These are phyloP conservation scores for Colletotrichum sp. DNA, from an alignment of 2,329 filamentous ascomycete species.

Conservation along the genomic window DNA sequence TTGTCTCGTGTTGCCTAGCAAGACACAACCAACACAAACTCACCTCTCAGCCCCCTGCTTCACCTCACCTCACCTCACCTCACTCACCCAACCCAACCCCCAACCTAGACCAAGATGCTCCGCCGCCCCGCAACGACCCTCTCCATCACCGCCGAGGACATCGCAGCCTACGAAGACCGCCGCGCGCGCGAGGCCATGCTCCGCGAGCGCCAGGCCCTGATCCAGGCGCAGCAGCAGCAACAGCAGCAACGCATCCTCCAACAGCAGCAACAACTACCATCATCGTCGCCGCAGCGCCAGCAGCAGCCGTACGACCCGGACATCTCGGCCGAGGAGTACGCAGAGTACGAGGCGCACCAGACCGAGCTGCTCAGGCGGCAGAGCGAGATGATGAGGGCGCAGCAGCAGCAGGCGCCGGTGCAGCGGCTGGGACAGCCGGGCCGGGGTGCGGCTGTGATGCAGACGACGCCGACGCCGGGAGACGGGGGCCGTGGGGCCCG, in stretches of 20 bases:
- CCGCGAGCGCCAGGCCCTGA: slow-evolving; percentile 18
- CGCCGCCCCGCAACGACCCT: slow-evolving; percentile 72
- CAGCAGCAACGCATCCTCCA: slow-evolving; percentile 14
- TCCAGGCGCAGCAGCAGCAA: slow-evolving; percentile 16
- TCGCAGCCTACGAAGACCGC: slow-evolving; percentile 72
- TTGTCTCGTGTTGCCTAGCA: background rate
- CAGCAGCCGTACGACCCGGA: slow-evolving; percentile 18
- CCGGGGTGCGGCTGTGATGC: slow-evolving; percentile 8
- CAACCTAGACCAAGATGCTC: slow-evolving; percentile 53
- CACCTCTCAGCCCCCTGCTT: background rate
- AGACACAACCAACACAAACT: background rate
- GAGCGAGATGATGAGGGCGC: background rate
- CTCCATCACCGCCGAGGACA: slow-evolving; percentile 71
- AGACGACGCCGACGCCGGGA: slow-evolving; percentile 30
- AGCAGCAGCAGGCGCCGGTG: background rate
- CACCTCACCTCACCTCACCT: background rate
- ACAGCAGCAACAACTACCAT: slow-evolving; percentile 19
- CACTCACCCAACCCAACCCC: background rate
- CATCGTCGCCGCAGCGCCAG: slow-evolving; percentile 7
- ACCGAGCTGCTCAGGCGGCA: slow-evolving; percentile 14
- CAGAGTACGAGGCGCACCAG: slow-evolving; percentile 13
- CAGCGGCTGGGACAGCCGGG: slow-evolving; percentile 25
- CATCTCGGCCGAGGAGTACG: slow-evolving; percentile 12
- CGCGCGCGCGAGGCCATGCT: slow-evolving; percentile 47
- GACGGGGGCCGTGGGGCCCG: slow-evolving; percentile 21